Base-by-base conservation (phyloP, 306 rosid genomes). In the Trifolium fragiferum region DNA sequence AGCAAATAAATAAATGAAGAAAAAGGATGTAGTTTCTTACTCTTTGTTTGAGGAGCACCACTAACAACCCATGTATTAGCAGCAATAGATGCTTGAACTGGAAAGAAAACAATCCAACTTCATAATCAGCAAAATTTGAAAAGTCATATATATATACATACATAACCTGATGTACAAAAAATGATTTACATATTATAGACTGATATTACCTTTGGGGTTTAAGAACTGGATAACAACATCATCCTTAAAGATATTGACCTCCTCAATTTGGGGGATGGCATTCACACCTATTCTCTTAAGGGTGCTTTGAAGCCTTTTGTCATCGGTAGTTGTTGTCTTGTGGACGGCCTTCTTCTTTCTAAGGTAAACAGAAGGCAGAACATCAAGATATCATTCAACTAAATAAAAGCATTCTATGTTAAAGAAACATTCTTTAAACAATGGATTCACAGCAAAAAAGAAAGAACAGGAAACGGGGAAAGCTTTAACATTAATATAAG, bases 341-440 rank as follows among this genome's bases (percentile, higher is more conserved):
- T 93, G 98, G 43, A 93, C 97, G 6, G 98, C 98, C 90, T 93
- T 93, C 98, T 93, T 93, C 98, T 93, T 93, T 81, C 98, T 93
- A 72, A 25, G 46, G 72, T 73, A 75, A 10, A 27, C 25, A 80
- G 20, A 37, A 81, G 25, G 65, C 5, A 19, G 54, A 63, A 54
- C 37, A 63, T 16, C 7, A 50, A 8, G 15, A 12, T 3, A 57
- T 6, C 23, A 27, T 20, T 33, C 30, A 68, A 80, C 33, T 5
- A 4, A 67, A 15, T 7, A 12, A 10, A 16, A 20, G 19, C 53
- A 32, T 27, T 40, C 2, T 4, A 2, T 40, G 78, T 6, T 37
- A 44, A 33, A 16, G 19, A 53, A n/a, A 55, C 18, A 18, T 7
- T 20, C 16, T 14, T 64, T 21, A 75, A 20, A 15, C 65, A 51